Evolutionary conservation across 768 basidiomycete species (phyloP).

Genomic region (Termitomyces titanicus): DNA sequence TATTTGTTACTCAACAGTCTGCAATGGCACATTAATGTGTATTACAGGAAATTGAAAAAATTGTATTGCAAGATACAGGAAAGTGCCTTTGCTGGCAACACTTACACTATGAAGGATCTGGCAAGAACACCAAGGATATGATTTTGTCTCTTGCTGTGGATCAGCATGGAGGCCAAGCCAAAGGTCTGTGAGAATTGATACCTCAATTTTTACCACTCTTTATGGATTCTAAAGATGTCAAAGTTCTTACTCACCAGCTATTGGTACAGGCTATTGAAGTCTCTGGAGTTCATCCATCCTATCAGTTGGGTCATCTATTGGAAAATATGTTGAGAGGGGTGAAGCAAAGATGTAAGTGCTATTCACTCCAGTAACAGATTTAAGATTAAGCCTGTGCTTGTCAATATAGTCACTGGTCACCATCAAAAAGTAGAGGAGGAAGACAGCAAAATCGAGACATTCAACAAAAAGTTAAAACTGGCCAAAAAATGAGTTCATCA

Average conservation of each 20-base stretch:
- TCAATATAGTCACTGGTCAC: neutral
- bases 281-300: too few species aligned
- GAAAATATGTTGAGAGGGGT: too few species aligned
- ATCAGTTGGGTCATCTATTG: too few species aligned
- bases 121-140: slow-evolving; percentile 6
- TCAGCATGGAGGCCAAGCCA: slow-evolving; percentile 21
- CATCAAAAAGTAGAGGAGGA: neutral
- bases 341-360: too few species aligned
- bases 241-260: too few species aligned
- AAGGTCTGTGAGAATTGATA: too few species aligned
- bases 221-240: too few species aligned
- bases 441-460: neutral
- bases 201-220: too few species aligned
- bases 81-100: slow-evolving; percentile 17
- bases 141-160: slow-evolving; percentile 16
- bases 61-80: slow-evolving; percentile 20
- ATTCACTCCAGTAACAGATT: too few species aligned
- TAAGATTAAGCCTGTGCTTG: too few species aligned
- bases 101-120: slow-evolving; percentile 9
- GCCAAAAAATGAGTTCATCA: neutral
- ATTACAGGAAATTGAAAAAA: slow-evolving; percentile 15
- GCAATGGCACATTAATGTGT: slow-evolving; percentile 17
- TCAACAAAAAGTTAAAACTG: neutral
- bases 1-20: slow-evolving; percentile 16
- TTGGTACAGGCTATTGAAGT: too few species aligned